Base-by-base conservation (phyloP, 352 stramenopile genomes). In the Globisporangium takayamanum region DNA sequence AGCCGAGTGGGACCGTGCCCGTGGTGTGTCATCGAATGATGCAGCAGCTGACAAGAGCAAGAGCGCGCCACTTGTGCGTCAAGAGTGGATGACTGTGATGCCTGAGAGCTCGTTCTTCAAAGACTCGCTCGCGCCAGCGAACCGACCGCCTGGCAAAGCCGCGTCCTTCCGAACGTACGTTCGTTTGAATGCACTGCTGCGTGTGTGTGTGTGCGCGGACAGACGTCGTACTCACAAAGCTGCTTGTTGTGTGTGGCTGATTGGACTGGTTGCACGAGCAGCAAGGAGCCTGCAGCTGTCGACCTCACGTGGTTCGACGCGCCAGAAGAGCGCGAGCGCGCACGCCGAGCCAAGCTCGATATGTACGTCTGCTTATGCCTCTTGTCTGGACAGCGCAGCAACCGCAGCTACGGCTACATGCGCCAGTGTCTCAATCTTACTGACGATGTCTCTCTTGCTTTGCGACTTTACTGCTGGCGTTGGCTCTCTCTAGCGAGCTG, bases 61-160 rank as follows among this genome's bases (percentile, higher is more conserved):
- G 22, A 46, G 16, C 18, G 49, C 62, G 0, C 54, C 67, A 11
- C 33, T 84, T 46, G 51, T 54, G 16, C 79, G 83, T 33, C 73
- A 93, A 67, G 78, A 83, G 30, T 95, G 85, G 85, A 95, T 95
- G 85, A 92, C 80, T 0, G 78, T 88, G 59, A 90, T 92, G 80
- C 81, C 83, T 14, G 73, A 89, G 50, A 84, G 74, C 67, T 84
- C 78, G 22, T 84, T 87, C 39, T 64, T 92, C 18, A 73, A 90
- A 28, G 82, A 89, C 52, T 86, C 80, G 0, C 73, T 94, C n/a
- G 84, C 80, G 7, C 66, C 76, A 10, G 44, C 53, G 3, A 87
- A 77, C 49, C 68, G 75, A 18, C 66, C 59, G 16, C 57, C 69
- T 0, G 83, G 85, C 4, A 88, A 89, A 53, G 66, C 78, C 12